These are phyloP conservation scores for Mycena haematopus DNA, from an alignment of 768 basidiomycete species.

Conservation along the genomic window DNA sequence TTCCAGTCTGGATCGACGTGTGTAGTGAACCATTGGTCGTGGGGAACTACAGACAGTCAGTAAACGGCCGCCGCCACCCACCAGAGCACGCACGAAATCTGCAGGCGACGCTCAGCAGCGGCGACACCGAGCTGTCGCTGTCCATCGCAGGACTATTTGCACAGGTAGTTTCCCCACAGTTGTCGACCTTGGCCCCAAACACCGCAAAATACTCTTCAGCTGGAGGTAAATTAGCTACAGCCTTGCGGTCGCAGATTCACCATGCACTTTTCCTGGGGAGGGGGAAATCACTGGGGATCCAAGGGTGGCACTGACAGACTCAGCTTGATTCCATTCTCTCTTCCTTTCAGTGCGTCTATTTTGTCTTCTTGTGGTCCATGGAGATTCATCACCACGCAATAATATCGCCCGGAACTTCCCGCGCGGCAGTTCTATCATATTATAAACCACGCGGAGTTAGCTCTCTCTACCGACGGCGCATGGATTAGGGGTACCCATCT, in stretches of 20 bases:
- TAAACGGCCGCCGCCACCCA: background rate
- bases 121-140: slow-evolving; percentile 24
- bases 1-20: slow-evolving; percentile 67
- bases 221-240: background rate
- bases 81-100: slow-evolving; percentile 55
- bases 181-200: background rate
- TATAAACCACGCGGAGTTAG: too few species aligned
- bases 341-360: background rate
- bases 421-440: too few species aligned
- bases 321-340: background rate
- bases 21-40: slow-evolving; percentile 82
- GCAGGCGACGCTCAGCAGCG: slow-evolving; percentile 55
- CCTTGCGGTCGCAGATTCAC: too few species aligned
- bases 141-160: slow-evolving; percentile 20
- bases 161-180: background rate
- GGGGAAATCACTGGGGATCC: background rate
- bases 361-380: background rate
- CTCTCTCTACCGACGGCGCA: background rate
- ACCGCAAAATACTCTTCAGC: background rate
- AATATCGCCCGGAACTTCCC: background rate
- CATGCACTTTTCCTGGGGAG: too few species aligned
- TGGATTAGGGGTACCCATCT: background rate
- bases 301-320: too few species aligned
- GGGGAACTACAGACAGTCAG: slow-evolving; percentile 53
- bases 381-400: background rate